These are phyloP conservation scores for Striga asiatica DNA, from an alignment of 257 asterid genomes.

Conservation along the genomic window DNA sequence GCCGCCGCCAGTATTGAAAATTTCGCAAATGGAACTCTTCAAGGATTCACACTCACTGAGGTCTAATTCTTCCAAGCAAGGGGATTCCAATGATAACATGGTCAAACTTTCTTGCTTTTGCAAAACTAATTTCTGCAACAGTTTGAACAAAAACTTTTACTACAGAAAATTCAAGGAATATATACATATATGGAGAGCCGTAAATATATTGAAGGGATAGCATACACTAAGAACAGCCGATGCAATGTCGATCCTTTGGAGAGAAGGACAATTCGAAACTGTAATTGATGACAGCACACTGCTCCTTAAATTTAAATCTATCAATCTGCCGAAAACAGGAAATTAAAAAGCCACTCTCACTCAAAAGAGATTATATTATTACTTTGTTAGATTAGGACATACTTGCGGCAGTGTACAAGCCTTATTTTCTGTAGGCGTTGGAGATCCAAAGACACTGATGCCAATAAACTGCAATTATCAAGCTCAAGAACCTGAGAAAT, in stretches of 20 bases:
- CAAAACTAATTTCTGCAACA: conserved; percentile 59
- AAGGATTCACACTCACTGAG: conserved; percentile 71
- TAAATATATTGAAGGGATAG: conserved; percentile 1
- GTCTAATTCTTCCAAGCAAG: conserved; percentile 61
- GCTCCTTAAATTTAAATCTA: conserved; percentile 47
- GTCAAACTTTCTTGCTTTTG: conserved; percentile 74
- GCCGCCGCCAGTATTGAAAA: conserved; percentile 62
- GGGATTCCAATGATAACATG: conserved; percentile 46
- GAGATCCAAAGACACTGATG: conserved; percentile 61
- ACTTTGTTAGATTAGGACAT: conserved; percentile 20
- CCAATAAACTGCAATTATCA: conserved; percentile 51
- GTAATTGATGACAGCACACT: conserved; percentile 48
- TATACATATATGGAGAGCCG: background rate
- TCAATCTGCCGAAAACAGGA: conserved; percentile 36
- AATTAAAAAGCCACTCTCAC: conserved; percentile 1
- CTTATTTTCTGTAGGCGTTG: conserved; percentile 45
- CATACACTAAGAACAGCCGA: conserved; percentile 57
- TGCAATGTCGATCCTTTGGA: conserved; percentile 47
- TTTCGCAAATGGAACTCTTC: conserved; percentile 59
- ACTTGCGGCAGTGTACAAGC: conserved; percentile 74
- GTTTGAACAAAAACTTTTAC: conserved; percentile 4
- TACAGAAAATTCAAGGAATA: background rate
- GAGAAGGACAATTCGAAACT: conserved; percentile 61
- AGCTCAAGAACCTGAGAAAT: conserved; percentile 59
- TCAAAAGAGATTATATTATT: background rate